Evolutionary conservation across 2,329 filamentous ascomycete genomes (phyloP).

Genomic region (Aspergillus sp.): DNA sequence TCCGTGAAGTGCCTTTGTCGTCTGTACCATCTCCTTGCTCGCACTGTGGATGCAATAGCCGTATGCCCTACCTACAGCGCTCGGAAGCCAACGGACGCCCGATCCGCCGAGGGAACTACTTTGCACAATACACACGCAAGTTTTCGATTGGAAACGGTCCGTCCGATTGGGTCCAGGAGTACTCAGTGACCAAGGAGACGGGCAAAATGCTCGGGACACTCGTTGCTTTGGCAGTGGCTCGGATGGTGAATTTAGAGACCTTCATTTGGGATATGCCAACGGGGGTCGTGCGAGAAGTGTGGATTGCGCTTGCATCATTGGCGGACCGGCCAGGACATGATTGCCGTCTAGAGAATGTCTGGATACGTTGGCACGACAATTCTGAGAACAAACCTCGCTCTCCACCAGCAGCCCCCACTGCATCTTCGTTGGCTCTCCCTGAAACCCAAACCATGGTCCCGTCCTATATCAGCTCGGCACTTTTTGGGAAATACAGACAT

Average conservation of each 20-base stretch:
- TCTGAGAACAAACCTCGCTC: conserved; percentile 47
- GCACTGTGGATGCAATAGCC: conserved; percentile 36
- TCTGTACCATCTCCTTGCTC: conserved; percentile 27
- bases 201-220: conserved; percentile 89
- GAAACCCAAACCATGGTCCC: conserved; percentile 22
- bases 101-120: conserved; percentile 69
- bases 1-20: conserved; percentile 55
- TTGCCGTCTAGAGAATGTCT: conserved; percentile 73
- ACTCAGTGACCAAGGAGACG: conserved; percentile 79
- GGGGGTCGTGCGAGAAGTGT: conserved; percentile 78
- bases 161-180: conserved; percentile 76
- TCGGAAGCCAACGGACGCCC: conserved; percentile 17
- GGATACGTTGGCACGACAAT: conserved; percentile 85
- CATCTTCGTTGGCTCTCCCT: conserved; percentile 24
- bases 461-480: conserved; percentile 37
- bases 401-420: conserved; percentile 19
- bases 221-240: conserved; percentile 76
- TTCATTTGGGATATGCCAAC: conserved; percentile 93
- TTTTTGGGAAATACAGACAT: conserved; percentile 57
- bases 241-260: conserved; percentile 79
- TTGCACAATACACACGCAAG: conserved; percentile 77
- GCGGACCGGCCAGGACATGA: conserved; percentile 65
- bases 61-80: conserved; percentile 18
- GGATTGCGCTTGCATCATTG: conserved; percentile 75
- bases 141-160: conserved; percentile 86